These are phyloP conservation scores for Zygosaccharomyces pseudobailii DNA, from an alignment of 1,139 yeast species.

Conservation along the genomic window DNA sequence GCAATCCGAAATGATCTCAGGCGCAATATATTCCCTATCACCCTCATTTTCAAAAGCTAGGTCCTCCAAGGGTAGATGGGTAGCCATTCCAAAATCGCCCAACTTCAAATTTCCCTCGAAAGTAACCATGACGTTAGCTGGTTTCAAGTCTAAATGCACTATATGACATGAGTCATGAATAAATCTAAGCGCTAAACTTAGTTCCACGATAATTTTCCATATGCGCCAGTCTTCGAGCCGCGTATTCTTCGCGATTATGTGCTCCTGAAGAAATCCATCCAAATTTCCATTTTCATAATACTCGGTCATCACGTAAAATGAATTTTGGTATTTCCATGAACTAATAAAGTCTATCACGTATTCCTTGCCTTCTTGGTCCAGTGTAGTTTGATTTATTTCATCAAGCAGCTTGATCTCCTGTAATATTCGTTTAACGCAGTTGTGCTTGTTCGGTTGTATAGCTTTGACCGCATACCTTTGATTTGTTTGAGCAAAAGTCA, in stretches of 20 bases:
- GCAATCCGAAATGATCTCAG: constrained; percentile 82
- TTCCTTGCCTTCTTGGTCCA: constrained; percentile 72
- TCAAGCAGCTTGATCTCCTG: constrained; percentile 38
- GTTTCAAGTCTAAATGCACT: constrained; percentile 84
- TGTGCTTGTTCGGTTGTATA: constrained; percentile 44
- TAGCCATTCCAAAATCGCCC: constrained; percentile 70
- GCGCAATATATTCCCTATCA: constrained; percentile 96
- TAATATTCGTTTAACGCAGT: constrained; percentile 33
- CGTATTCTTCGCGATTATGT: constrained; percentile 52
- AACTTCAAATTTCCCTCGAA: constrained; percentile 81
- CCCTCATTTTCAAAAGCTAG: constrained; percentile 84
- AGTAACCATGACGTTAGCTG: constrained; percentile 89
- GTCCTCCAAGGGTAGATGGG: constrained; percentile 41
- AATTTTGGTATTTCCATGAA: constrained; percentile 72
- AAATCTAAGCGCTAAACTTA: constrained; percentile 70
- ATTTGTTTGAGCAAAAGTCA: constrained; percentile 56
- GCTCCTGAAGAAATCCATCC: constrained; percentile 76
- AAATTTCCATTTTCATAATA: constrained; percentile 92
- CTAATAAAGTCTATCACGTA: constrained; percentile 74
- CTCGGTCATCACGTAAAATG: constrained; percentile 89
- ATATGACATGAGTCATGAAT: constrained; percentile 71
- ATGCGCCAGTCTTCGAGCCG: constrained; percentile 87
- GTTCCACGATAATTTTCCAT: constrained; percentile 90
- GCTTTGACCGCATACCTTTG: constrained; percentile 74
- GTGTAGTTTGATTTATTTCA: constrained; percentile 22